Percentiles rank a stretch among this genome's conserved stretches.
Evolutionary conservation across 148 eudicot species (phyloP).

Genomic region (Camellia lanceoleosa): DNA sequence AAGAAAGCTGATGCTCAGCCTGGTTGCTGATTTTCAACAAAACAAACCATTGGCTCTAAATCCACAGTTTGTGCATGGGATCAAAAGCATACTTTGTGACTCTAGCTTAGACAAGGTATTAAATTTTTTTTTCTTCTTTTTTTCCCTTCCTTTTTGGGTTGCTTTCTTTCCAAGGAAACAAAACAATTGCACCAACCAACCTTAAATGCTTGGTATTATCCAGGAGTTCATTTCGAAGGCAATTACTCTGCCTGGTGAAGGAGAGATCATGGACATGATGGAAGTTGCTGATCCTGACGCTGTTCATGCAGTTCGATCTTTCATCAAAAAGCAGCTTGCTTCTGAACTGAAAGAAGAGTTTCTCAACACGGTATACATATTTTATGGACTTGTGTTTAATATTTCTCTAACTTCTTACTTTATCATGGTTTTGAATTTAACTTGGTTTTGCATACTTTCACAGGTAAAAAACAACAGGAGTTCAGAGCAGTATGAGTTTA

Average conservation of each 20-base stretch:
- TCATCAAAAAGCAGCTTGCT: constrained; percentile 87
- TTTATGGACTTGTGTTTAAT: neutral
- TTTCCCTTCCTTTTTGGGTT: neutral
- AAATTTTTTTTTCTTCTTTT: neutral
- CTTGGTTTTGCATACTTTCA: constrained; percentile 15
- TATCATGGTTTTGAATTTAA: neutral
- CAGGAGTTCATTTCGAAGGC: constrained; percentile 94
- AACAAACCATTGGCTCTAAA: constrained; percentile 65
- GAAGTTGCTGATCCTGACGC: constrained; percentile 98
- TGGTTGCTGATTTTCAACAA: constrained; percentile 81
- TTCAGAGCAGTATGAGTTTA: constrained; percentile 63
- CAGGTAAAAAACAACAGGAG: constrained; percentile 83
- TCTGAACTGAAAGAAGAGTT: constrained; percentile 66
- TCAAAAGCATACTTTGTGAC: constrained; percentile 67
- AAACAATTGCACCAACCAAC: neutral
- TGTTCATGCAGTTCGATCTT: constrained; percentile 81
- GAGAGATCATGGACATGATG: constrained; percentile 99
- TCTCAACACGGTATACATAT: constrained; percentile 47
- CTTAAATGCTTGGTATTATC: neutral
- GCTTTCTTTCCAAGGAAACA: neutral
- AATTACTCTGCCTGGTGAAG: constrained; percentile 80
- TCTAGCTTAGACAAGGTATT: constrained; percentile 78
- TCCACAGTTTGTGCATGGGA: constrained; percentile 72
- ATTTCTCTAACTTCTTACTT: neutral
- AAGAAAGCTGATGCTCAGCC: constrained; percentile 86